phyloP scores from a whole-genome alignment of 176 grass and related monocot genomes.

The Juncus inflexus region DNA sequence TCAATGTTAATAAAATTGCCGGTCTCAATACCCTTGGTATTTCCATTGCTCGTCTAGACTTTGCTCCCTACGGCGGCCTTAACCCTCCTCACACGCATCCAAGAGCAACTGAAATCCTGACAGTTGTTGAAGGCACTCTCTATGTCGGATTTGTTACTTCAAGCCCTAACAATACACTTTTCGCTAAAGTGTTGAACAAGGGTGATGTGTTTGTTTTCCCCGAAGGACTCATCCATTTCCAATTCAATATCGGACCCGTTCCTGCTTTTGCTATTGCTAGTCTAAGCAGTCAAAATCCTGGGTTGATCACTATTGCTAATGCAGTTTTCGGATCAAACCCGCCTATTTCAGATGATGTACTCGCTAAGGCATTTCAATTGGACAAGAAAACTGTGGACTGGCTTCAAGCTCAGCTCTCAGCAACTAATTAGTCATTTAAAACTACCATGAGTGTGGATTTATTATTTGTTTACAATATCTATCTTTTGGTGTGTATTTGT shows the following conservation, averaged over 20 bases:
- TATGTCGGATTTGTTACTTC: slow-evolving; percentile 39
- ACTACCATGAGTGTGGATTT: not conserved
- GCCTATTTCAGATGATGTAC: no score
- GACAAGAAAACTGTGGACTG: not conserved
- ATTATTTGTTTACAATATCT: no score
- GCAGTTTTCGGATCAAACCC: not conserved
- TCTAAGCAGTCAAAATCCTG: slow-evolving; percentile 21
- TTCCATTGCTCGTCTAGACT: slow-evolving; percentile 30
- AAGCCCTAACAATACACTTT: slow-evolving; percentile 26
- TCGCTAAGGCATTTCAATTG: no score
- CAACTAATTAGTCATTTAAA: not conserved
- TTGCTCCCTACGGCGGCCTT: slow-evolving; percentile 28
- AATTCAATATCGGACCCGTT: slow-evolving; percentile 7
- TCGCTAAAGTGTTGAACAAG: slow-evolving; percentile 34
- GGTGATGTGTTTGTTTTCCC: slow-evolving; percentile 18
- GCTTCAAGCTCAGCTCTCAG: slow-evolving; percentile 1
- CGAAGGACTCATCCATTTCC: slow-evolving; percentile 5
- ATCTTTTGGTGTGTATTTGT: no score
- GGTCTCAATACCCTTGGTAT: slow-evolving; percentile 36
- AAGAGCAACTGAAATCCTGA: slow-evolving; percentile 28
- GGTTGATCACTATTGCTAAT: not conserved
- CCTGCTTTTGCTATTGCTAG: slow-evolving; percentile 12
- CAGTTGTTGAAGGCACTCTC: slow-evolving; percentile 26
- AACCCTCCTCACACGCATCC: slow-evolving; percentile 37
- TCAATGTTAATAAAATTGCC: not conserved